Base-by-base conservation (phyloP, 2,329 filamentous ascomycete genomes). In the Niveomyces coronatus region DNA sequence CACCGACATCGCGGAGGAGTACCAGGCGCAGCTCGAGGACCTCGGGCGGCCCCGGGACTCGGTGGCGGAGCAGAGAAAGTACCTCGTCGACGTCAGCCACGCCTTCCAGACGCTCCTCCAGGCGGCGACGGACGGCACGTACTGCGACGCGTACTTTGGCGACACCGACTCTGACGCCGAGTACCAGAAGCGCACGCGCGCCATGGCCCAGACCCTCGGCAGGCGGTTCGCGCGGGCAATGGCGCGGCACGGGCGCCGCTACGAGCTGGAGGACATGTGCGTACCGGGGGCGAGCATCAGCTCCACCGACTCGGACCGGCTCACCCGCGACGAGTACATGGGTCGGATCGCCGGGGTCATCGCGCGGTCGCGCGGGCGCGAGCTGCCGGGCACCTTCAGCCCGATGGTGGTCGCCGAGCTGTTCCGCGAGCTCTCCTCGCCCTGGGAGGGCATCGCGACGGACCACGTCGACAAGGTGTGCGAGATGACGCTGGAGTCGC, bases 341-440 rank as follows among this genome's bases (percentile, higher is more conserved):
- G 4, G 43, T 3, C 43, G 53, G 0, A 46, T 57, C 13, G 40
- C 44, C 3, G 9, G 19, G 0, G 29, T 50, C 5, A 52, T 58
- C 37, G 17, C 38, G 5, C 45, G 45, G 1, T 47, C 30, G 26
- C 45, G 51, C n/a, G 54, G 53, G 2, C 56, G 67, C 5, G 79
- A 83, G 48, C 54, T 83, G 0, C 71, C 74, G 0, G 74, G 77
- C 0, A 73, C 62, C 0, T 80, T 76, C 52, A 78, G 78, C 42
- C 69, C 76, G 0, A 50, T 74, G 37, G 57, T 82, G 9, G 64
- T 82, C 1, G 58, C 60, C 0, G 69, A 79, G 16, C 51, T 84
- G 0, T 83, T 83, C 49, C 57, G 57, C 15, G 66, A 78, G 31
- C 76, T 82, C 41, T 75, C 67, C 1, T 39, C 46, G 6, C 68